A percentile compares a stretch with the other conserved stretches of the same genome.
phyloP scores from a whole-genome alignment of 177 flowering plant genomes.

The Vitis hybrid region DNA sequence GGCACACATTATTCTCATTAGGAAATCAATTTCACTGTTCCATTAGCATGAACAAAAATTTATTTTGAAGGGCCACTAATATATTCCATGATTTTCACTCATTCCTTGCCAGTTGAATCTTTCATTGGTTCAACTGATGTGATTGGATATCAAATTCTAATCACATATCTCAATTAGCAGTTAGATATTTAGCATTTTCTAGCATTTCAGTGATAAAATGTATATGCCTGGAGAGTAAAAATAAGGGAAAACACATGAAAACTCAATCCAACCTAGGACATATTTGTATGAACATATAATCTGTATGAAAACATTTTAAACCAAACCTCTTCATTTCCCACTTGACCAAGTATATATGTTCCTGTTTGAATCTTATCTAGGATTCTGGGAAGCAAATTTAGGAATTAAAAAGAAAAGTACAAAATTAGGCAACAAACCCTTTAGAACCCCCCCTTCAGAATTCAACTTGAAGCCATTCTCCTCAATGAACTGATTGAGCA shows the following conservation, averaged over 20 bases:
- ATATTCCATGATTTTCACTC: neutral
- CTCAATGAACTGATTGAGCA: constrained; percentile 75
- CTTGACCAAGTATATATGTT: neutral
- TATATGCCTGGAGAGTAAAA: neutral
- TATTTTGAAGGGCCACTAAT: neutral
- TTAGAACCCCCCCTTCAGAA: constrained; percentile 90
- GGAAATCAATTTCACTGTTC: neutral
- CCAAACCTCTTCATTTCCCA: neutral
- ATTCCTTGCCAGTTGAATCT: too few relatives aligned
- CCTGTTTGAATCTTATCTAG: neutral
- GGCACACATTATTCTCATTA: neutral
- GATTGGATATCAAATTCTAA: neutral
- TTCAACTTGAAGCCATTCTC: constrained; percentile 79
- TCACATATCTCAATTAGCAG: neutral
- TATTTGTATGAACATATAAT: too few relatives aligned
- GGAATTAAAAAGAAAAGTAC: neutral
- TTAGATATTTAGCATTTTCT: neutral
- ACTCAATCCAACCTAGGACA: too few relatives aligned
- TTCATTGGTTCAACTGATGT: neutral
- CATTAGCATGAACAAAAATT: neutral
- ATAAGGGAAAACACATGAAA: too few relatives aligned
- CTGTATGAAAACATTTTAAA: too few relatives aligned
- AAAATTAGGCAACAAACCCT: constrained; percentile 51
- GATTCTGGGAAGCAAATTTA: neutral
- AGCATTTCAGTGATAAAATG: neutral